Percentiles rank a stretch among this genome's conserved stretches.
These are phyloP conservation scores for Hypoxylon sp. DNA, from an alignment of 2,329 filamentous ascomycete species.

Conservation along the genomic window DNA sequence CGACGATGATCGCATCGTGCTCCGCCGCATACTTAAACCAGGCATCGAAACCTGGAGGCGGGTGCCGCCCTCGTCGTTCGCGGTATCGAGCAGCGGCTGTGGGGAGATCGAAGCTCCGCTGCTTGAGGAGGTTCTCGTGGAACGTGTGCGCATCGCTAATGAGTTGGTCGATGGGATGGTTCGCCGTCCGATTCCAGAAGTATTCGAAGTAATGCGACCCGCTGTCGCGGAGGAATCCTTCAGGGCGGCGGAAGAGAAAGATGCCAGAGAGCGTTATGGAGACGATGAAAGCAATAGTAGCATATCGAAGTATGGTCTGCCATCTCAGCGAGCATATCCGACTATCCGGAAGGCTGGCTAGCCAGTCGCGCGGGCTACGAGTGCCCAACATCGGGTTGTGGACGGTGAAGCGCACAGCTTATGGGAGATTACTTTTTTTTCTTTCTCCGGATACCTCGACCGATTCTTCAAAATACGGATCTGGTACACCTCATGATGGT, in stretches of 20 bases:
- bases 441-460: constrained; percentile 16
- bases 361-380: constrained; percentile 39
- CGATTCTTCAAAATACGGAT: constrained; percentile 18
- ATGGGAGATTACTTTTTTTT: constrained; percentile 16
- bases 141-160: constrained; percentile 62
- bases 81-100: constrained; percentile 71
- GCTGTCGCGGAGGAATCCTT: constrained; percentile 41
- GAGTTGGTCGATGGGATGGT: constrained; percentile 67
- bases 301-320: constrained; percentile 47
- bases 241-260: constrained; percentile 46
- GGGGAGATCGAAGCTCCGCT: constrained; percentile 64
- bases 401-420: constrained; percentile 6
- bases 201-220: constrained; percentile 48
- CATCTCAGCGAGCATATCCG: constrained; percentile 41
- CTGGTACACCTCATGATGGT: constrained; percentile 32
- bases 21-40: constrained; percentile 71
- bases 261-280: constrained; percentile 46
- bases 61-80: constrained; percentile 69
- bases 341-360: constrained; percentile 46
- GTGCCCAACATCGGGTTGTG: constrained; percentile 34
- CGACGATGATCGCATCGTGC: constrained; percentile 69
- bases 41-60: constrained; percentile 73
- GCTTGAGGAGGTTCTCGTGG: constrained; percentile 60
- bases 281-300: constrained; percentile 43
- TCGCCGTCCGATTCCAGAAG: constrained; percentile 45